Conservation (phyloP, 768 basidiomycete species). For the Kondoa malvinella region DNA sequence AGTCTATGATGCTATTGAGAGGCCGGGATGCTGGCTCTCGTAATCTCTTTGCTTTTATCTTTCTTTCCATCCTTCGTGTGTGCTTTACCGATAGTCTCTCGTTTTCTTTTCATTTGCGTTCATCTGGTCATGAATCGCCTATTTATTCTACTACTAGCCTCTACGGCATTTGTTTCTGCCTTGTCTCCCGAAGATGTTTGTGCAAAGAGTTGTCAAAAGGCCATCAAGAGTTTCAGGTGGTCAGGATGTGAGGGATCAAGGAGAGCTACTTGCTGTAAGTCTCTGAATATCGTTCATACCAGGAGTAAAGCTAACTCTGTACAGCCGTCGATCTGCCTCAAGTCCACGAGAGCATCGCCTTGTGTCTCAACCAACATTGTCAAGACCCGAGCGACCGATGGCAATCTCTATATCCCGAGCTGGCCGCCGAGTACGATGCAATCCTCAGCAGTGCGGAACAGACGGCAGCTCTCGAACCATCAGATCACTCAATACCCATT, state of each 20-base stretch:
- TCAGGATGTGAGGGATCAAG: background rate
- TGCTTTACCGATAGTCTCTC: no score
- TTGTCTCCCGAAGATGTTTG: background rate
- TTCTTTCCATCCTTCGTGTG: background rate
- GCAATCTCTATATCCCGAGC: background rate
- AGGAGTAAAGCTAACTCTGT: no score
- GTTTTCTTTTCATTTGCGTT: background rate
- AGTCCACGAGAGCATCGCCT: background rate
- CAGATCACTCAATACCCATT: background rate
- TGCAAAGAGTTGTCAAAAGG: background rate
- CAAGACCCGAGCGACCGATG: background rate
- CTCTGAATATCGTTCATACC: background rate
- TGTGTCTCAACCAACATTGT: background rate
- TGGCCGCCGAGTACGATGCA: background rate
- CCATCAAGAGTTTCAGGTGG: background rate
- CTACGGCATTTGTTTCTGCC: background rate
- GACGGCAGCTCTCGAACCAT: background rate
- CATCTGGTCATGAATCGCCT: background rate
- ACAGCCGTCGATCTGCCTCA: background rate
- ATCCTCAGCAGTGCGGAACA: background rate
- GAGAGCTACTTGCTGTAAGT: background rate
- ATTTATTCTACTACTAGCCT: background rate
- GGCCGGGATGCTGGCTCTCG: background rate
- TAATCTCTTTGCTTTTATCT: background rate
- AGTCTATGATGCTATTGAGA: no score